phyloP scores from a whole-genome alignment of 495 filamentous ascomycete genomes.

The Halenospora varia region DNA sequence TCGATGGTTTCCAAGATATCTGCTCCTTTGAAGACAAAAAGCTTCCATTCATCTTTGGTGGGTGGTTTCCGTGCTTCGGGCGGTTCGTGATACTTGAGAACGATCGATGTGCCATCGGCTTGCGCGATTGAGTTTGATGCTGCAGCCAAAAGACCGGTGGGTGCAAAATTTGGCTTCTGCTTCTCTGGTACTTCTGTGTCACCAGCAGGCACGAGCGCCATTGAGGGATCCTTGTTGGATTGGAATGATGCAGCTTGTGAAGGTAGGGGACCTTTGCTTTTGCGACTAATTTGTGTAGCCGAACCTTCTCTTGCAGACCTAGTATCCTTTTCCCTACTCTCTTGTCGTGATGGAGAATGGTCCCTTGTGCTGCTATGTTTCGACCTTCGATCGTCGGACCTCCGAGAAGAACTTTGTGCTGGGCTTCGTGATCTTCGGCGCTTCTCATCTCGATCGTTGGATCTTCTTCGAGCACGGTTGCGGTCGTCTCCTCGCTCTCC shows the following conservation, averaged over 20 bases:
- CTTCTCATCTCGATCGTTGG: conserved; percentile 17
- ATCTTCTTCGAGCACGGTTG: conserved; percentile 1
- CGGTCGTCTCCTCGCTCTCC: neutral
- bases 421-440: conserved; percentile 22
- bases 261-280: conserved; percentile 55
- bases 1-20: conserved; percentile 78
- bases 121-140: conserved; percentile 78
- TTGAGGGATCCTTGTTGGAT: conserved; percentile 35
- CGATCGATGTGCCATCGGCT: conserved; percentile 61
- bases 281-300: conserved; percentile 18
- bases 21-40: conserved; percentile 89
- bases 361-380: conserved; percentile 17
- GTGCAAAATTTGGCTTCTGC: conserved; percentile 82
- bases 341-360: conserved; percentile 14
- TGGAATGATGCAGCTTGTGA: conserved; percentile 69
- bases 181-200: conserved; percentile 58
- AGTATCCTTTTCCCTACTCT: conserved; percentile 9
- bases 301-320: conserved; percentile 22
- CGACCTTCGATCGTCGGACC: conserved; percentile 11
- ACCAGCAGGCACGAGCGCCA: conserved; percentile 10
- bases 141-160: conserved; percentile 77
- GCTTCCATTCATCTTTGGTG: conserved; percentile 70
- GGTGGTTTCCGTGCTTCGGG: conserved; percentile 87
- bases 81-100: conserved; percentile 95
- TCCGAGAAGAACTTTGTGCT: conserved; percentile 11